A percentile compares a stretch with the other conserved stretches of the same genome.
These are phyloP conservation scores for Krasilnikovozyma curviuscula DNA, from an alignment of 768 basidiomycete genomes.

Conservation along the genomic window DNA sequence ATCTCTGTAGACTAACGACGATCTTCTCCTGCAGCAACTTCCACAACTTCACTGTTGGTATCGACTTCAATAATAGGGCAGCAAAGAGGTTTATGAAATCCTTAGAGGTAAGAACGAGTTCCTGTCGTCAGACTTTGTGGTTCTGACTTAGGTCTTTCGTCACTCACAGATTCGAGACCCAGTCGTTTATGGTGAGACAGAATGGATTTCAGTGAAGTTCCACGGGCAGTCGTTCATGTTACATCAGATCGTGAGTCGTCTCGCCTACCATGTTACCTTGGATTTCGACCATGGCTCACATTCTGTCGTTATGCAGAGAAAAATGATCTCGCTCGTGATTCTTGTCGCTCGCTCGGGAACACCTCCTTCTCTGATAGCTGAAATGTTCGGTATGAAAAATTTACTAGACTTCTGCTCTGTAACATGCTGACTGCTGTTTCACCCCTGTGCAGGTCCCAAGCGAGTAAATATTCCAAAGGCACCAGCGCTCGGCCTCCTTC, in stretches of 20 bases:
- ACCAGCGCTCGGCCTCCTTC: conserved; percentile 76
- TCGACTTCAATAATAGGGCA: conserved; percentile 63
- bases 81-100: conserved; percentile 73
- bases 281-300: neutral
- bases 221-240: conserved; percentile 99
- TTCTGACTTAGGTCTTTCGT: neutral
- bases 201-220: conserved; percentile 83
- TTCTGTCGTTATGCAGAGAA: conserved; percentile 41
- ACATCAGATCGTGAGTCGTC: conserved; percentile 54
- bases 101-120: conserved; percentile 40
- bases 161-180: conserved; percentile 53
- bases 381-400: conserved; percentile 42
- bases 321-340: conserved; percentile 85
- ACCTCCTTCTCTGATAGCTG: conserved; percentile 45
- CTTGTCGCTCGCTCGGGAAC: conserved; percentile 56
- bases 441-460: conserved; percentile 29
- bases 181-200: conserved; percentile 70
- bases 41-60: conserved; percentile 86
- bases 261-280: neutral
- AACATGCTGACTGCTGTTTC: neutral
- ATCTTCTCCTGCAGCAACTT: conserved; percentile 41
- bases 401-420: neutral
- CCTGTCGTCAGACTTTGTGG: neutral
- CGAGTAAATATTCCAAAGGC: conserved; percentile 80
- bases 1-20: neutral